Evolutionary conservation across 768 basidiomycete species (phyloP), one percentile per base, ranked within the genome.

Genomic region (Vararia minispora): DNA sequence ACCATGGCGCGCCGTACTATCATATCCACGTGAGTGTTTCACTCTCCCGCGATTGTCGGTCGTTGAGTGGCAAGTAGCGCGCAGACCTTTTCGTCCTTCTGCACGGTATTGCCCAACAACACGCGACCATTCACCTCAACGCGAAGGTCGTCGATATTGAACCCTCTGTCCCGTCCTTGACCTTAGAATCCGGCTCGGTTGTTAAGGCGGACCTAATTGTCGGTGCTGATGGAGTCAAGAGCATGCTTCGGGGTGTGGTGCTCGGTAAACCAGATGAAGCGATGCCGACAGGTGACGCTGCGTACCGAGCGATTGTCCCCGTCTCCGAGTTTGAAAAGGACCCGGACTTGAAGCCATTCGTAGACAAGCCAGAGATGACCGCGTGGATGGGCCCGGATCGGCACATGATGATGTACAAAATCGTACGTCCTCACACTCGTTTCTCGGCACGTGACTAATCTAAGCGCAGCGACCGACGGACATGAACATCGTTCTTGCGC

Each of bases 151-250:
- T 24, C 11, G 23, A 22, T 4, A 16, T 35, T n/a, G 35, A 35
- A n/a, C 35, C 35, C 7, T 22, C 35, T 22, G 22, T 35, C n/a
- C 38, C 45, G 26, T 18, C 32, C 17, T 37, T 49, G 34, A 52
- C 47, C 12, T 48, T 56, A 35, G 41, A 34, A 25, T 32, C 39
- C 10, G 55, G 55, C 27, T 48, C 52, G 27, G 40, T 50, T 16
- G 35, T 56, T 26, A 21, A 47, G 11, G 50, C 50, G 20, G 54
- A 56, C 31, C 35, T 56, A n/a, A 42, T 56, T 25, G 36, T 56
- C 18, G 55, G 52, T 18, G 53, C 53, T 14, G 52, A 55, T 41
- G 54, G 54, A 25, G 48, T 39, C 16, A 42, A 52, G 28, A 46
- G 46, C 28, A 38, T 51, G 18, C 31, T 47, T 12, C 42, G 54